phyloP scores from a whole-genome alignment of 495 filamentous ascomycete genomes.

The Collariella sp. region DNA sequence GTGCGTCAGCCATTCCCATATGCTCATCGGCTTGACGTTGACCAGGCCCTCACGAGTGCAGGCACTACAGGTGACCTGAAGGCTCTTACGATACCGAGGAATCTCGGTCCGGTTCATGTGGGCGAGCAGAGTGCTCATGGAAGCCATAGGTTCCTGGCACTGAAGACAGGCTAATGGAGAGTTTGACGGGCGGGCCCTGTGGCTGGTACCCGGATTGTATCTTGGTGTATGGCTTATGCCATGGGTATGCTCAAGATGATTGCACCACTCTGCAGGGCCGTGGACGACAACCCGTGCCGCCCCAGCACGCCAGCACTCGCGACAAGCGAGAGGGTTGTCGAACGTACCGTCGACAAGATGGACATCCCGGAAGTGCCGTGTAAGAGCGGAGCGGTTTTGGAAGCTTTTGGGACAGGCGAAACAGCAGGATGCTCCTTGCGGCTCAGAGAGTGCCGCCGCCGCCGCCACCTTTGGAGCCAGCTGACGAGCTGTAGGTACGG shows the following conservation, averaged over 20 bases:
- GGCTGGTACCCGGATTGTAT: constrained; percentile 3
- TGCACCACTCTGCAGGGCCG: constrained; percentile 2
- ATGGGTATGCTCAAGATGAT: constrained; percentile 11
- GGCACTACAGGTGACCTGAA: constrained; percentile 1
- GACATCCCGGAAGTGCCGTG: constrained; percentile 4
- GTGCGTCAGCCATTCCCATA: constrained; percentile 9
- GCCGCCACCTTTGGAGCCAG: background rate
- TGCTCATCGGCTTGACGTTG: constrained; percentile 3
- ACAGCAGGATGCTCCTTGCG: constrained; percentile 1
- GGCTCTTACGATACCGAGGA: constrained; percentile 8
- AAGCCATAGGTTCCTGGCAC: constrained; percentile 8
- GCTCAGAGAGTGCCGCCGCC: background rate
- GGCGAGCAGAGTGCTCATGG: constrained; percentile 6
- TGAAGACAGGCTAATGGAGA: constrained; percentile 5
- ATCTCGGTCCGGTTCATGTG: constrained; percentile 11
- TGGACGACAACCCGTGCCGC: constrained; percentile 8
- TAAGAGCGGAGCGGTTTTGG: constrained; percentile 2
- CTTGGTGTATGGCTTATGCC: constrained; percentile 9
- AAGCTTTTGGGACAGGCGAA: constrained; percentile 9
- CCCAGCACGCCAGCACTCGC: background rate
- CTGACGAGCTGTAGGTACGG: background rate
- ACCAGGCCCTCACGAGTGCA: constrained; percentile 11
- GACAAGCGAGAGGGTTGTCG: constrained; percentile 8
- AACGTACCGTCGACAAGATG: constrained; percentile 10
- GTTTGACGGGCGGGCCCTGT: constrained; percentile 6